A percentile compares a stretch with the other conserved stretches of the same genome.
Evolutionary conservation across 768 basidiomycete species (phyloP).

Genomic region (Leccinum broughii): DNA sequence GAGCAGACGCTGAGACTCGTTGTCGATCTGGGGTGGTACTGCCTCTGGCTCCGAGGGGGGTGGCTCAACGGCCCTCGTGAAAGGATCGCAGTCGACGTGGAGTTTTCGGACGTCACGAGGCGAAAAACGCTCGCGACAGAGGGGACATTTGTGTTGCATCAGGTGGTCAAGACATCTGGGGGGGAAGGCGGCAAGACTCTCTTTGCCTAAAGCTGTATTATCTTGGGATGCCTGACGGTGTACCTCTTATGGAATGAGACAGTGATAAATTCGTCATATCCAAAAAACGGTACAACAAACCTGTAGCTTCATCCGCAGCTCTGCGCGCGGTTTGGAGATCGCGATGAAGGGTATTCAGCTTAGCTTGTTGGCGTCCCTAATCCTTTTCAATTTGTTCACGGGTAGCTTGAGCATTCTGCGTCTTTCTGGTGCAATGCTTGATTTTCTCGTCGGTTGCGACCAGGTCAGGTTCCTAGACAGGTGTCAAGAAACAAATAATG

Average conservation of each 20-base stretch:
- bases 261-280: neutral
- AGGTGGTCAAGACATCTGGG: constrained; percentile 57
- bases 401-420: constrained; percentile 64
- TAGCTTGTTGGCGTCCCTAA: constrained; percentile 47
- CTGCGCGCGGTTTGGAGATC: constrained; percentile 68
- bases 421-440: constrained; percentile 77
- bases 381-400: constrained; percentile 66
- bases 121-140: constrained; percentile 60
- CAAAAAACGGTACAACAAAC: constrained; percentile 38
- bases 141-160: constrained; percentile 52
- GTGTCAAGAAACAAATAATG: neutral
- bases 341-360: constrained; percentile 54
- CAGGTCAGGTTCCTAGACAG: constrained; percentile 73
- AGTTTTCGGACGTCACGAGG: constrained; percentile 49
- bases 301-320: constrained; percentile 78
- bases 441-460: constrained; percentile 86
- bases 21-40: constrained; percentile 32
- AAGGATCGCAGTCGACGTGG: constrained; percentile 56
- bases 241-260: constrained; percentile 51
- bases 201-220: constrained; percentile 78
- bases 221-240: constrained; percentile 70
- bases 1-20: constrained; percentile 53
- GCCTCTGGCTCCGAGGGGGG: constrained; percentile 27
- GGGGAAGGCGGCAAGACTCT: constrained; percentile 56
- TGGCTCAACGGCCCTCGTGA: constrained; percentile 17